These are phyloP conservation scores for Lactuca saligna DNA, from an alignment of 129 eudicot genomes.

Conservation along the genomic window DNA sequence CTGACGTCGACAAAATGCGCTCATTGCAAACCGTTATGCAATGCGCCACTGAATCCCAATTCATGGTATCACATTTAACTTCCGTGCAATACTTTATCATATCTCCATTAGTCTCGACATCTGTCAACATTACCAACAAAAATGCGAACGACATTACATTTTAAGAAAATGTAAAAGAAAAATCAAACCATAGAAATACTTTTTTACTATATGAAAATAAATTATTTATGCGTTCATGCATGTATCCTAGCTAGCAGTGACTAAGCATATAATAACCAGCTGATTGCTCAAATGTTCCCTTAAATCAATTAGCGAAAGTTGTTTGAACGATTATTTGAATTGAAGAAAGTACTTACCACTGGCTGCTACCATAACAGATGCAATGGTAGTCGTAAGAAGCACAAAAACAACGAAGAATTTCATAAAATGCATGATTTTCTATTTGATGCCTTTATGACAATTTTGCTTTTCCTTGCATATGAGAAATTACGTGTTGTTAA, in stretches of 20 bases:
- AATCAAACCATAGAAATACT: background rate
- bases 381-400: background rate
- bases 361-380: background rate
- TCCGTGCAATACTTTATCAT: constrained; percentile 3
- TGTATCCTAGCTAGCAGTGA: too few species aligned
- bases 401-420: background rate
- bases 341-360: background rate
- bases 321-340: background rate
- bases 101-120: background rate
- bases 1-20: background rate
- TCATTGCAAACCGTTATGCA: background rate
- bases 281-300: background rate
- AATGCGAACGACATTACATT: background rate
- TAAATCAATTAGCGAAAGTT: background rate
- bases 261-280: too few species aligned
- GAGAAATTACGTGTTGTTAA: background rate
- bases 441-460: background rate
- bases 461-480: background rate
- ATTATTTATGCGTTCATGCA: too few species aligned
- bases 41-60: background rate
- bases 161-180: background rate
- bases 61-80: background rate
- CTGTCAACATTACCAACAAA: background rate
- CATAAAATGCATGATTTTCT: background rate
- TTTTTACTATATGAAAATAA: too few species aligned